Evolutionary conservation across 169 alveolate genomes (phyloP).

Genomic region (Blepharisma undulans): DNA sequence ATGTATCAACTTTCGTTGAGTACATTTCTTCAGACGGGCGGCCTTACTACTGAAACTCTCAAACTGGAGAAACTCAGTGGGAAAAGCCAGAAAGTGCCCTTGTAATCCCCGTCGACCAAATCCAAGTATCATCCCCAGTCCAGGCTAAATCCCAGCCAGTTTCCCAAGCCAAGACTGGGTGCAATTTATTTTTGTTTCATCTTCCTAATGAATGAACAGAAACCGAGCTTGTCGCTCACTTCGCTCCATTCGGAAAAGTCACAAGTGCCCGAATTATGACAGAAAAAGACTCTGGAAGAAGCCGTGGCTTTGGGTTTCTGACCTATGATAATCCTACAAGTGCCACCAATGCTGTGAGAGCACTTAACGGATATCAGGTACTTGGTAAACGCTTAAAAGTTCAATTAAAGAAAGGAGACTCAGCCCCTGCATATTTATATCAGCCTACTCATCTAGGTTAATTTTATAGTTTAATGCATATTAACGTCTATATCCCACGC

Average conservation of each 20-base stretch:
- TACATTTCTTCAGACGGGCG: slow-evolving; percentile 30
- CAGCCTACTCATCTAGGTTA: neutral
- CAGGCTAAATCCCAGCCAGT: neutral
- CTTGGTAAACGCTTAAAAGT: slow-evolving; percentile 86
- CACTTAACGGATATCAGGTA: slow-evolving; percentile 84
- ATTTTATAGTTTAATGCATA: neutral
- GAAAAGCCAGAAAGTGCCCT: slow-evolving; percentile 4
- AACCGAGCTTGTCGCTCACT: slow-evolving; percentile 43
- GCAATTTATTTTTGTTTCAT: slow-evolving; percentile 56
- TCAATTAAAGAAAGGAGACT: slow-evolving; percentile 86
- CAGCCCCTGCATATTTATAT: neutral
- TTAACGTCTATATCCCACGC: neutral
- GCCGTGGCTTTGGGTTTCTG: slow-evolving; percentile 89
- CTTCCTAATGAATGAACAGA: slow-evolving; percentile 57
- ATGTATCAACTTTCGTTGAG: slow-evolving; percentile 5
- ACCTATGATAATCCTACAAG: slow-evolving; percentile 86
- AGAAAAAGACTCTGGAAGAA: slow-evolving; percentile 55
- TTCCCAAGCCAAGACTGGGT: slow-evolving; percentile 36
- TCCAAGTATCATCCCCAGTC: neutral
- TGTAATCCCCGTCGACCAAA: neutral
- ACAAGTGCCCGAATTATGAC: slow-evolving; percentile 54
- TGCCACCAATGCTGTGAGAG: slow-evolving; percentile 85
- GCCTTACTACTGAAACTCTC: slow-evolving; percentile 10
- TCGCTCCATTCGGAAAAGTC: slow-evolving; percentile 49
- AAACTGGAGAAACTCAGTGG: slow-evolving; percentile 7